Conservation (phyloP, 768 basidiomycete genomes). For the Wakefieldia striispora region DNA sequence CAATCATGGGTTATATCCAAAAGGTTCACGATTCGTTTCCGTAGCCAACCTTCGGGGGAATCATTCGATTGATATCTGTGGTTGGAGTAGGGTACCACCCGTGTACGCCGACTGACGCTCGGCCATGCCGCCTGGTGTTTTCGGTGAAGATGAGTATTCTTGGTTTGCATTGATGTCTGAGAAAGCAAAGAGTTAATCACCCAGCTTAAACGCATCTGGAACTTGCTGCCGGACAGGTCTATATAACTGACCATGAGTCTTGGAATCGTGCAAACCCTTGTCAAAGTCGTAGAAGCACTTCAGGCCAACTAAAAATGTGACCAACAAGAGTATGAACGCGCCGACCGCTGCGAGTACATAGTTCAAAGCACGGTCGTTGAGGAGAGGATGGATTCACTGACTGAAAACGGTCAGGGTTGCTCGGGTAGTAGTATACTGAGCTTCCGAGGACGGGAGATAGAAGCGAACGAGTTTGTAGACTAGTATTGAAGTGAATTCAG, state of each 20-base stretch:
- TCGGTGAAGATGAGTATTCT: constrained; percentile 39
- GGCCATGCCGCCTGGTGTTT: constrained; percentile 44
- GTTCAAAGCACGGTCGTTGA: neutral
- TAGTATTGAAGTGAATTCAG: constrained; percentile 25
- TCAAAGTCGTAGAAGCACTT: constrained; percentile 83
- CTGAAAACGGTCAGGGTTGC: constrained; percentile 81
- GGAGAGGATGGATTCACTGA: constrained; percentile 34
- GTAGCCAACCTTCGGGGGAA: neutral
- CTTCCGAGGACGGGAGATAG: constrained; percentile 57
- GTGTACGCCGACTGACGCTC: constrained; percentile 48
- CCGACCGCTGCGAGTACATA: constrained; percentile 53
- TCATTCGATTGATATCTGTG: constrained; percentile 79
- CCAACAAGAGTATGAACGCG: constrained; percentile 69
- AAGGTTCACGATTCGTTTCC: constrained; percentile 2
- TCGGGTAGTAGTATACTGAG: constrained; percentile 67
- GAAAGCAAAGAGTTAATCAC: constrained; percentile 33
- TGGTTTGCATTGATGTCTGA: constrained; percentile 50
- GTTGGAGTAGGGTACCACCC: constrained; percentile 44
- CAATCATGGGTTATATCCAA: constrained; percentile 4
- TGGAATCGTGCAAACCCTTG: constrained; percentile 70
- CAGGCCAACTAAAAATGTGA: constrained; percentile 74
- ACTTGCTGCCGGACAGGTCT: constrained; percentile 29
- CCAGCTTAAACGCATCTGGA: constrained; percentile 27
- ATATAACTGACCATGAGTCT: constrained; percentile 66
- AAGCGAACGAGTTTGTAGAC: constrained; percentile 87